These are phyloP conservation scores for Geranium incanum DNA, from an alignment of 441 rosid species.

Conservation along the genomic window DNA sequence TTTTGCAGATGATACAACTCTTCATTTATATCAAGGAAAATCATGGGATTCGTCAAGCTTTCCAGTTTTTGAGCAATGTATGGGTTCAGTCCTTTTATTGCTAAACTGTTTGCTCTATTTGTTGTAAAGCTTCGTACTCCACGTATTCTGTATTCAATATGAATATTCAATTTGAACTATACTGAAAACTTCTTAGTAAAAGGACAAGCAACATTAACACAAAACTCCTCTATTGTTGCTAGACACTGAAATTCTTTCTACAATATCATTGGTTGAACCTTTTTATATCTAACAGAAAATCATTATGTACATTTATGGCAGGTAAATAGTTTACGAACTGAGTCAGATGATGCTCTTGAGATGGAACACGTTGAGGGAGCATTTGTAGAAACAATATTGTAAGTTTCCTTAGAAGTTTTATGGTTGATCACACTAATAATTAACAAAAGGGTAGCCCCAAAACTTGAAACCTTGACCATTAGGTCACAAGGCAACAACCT, in stretches of 20 bases:
- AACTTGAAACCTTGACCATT: neutral
- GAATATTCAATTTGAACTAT: neutral
- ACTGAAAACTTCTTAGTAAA: neutral
- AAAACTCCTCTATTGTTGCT: neutral
- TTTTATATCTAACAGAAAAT: conserved; percentile 11
- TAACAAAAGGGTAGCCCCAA: no score
- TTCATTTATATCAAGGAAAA: conserved; percentile 82
- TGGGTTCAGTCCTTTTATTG: conserved; percentile 21
- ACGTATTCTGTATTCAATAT: neutral
- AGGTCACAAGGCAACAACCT: neutral
- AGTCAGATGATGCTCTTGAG: conserved; percentile 66
- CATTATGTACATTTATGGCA: conserved; percentile 29
- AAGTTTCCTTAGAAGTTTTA: conserved; percentile 29
- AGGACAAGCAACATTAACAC: neutral
- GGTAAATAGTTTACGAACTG: conserved; percentile 63
- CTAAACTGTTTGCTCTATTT: neutral
- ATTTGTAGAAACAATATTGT: conserved; percentile 86
- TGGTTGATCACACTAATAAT: conserved; percentile 9
- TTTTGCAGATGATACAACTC: conserved; percentile 80
- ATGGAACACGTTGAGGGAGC: conserved; percentile 87
- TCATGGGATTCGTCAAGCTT: conserved; percentile 69
- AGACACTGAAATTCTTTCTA: neutral
- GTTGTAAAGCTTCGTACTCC: neutral
- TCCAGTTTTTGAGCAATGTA: conserved; percentile 89
- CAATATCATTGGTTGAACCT: conserved; percentile 1